phyloP scores from a whole-genome alignment of 441 rosid genomes.

The Daphne laureola region DNA sequence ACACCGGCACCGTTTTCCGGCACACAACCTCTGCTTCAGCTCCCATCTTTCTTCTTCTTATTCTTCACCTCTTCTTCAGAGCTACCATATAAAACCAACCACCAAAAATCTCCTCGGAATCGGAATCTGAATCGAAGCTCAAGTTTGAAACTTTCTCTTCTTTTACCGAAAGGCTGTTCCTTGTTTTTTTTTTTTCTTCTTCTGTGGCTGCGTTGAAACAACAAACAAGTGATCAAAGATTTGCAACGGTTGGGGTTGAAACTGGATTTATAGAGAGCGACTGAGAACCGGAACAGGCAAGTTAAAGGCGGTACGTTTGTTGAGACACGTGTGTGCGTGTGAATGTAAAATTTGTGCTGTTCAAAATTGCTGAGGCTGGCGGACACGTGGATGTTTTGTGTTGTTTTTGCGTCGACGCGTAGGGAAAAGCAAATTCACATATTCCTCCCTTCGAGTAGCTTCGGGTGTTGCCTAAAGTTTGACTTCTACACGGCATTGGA shows the following conservation, averaged over 20 bases:
- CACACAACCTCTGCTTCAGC: conserved; percentile 51
- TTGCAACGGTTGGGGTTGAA: not conserved
- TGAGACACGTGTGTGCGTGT: conserved; percentile 36
- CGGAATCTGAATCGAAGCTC: conserved; percentile 2
- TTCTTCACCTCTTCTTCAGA: conserved; percentile 2
- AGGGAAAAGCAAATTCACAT: conserved; percentile 17
- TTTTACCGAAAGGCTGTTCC: not conserved
- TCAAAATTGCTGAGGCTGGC: not conserved
- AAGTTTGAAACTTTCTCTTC: conserved; percentile 2
- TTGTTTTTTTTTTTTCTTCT: not conserved
- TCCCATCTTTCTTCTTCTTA: conserved; percentile 61
- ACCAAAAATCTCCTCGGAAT: conserved; percentile 3
- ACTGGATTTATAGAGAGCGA: conserved; percentile 10
- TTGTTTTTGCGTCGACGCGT: conserved; percentile 29
- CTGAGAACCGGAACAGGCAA: conserved; percentile 25
- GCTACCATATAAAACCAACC: conserved; percentile 18
- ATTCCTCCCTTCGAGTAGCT: conserved; percentile 15
- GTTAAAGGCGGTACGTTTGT: not conserved
- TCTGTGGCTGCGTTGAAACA: too few species aligned
- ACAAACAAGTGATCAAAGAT: conserved; percentile 13
- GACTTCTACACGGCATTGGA: conserved; percentile 4
- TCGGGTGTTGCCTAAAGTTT: conserved; percentile 16
- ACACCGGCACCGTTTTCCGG: conserved; percentile 38
- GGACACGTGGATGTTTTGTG: conserved; percentile 29
- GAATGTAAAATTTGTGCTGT: conserved; percentile 10